Conservation (phyloP, 2,329 filamentous ascomycete genomes). For the Pseudocercospora musae region DNA sequence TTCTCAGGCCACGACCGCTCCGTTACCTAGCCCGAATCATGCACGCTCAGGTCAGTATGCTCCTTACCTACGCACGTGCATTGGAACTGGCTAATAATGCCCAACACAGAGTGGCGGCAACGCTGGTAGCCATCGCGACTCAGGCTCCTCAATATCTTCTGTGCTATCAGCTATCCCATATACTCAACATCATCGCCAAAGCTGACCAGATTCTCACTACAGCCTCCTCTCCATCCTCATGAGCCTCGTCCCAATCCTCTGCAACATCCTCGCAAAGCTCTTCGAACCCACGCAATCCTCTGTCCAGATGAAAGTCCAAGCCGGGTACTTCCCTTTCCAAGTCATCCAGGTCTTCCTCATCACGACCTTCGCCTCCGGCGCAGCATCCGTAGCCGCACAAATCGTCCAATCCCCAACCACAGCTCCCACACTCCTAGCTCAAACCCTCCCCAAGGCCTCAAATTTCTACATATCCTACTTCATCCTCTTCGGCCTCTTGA, state of each 20-base stretch:
- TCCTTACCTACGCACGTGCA: no score
- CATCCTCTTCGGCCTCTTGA: conserved; percentile 34
- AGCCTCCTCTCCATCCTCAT: conserved; percentile 45
- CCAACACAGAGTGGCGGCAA: background rate
- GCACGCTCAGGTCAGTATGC: no score
- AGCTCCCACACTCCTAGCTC: conserved; percentile 31
- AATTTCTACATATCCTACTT: conserved; percentile 41
- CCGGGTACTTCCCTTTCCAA: conserved; percentile 39
- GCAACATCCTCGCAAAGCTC: conserved; percentile 26
- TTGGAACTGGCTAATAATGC: background rate
- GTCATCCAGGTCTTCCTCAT: conserved; percentile 41
- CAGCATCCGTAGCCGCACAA: conserved; percentile 29
- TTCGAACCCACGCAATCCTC: conserved; percentile 38
- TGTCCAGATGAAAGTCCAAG: conserved; percentile 38
- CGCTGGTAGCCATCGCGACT: background rate
- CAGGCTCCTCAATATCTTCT: background rate
- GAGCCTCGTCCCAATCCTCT: conserved; percentile 45
- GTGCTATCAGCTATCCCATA: conserved; percentile 21
- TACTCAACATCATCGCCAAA: background rate
- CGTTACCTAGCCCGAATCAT: background rate
- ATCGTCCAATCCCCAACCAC: conserved; percentile 32
- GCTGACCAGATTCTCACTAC: conserved; percentile 7
- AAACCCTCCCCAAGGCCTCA: conserved; percentile 35
- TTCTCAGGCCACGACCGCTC: background rate
- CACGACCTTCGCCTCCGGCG: conserved; percentile 36